Evolutionary conservation across 1,139 yeast species (phyloP).

Genomic region (Taphrina deformans): DNA sequence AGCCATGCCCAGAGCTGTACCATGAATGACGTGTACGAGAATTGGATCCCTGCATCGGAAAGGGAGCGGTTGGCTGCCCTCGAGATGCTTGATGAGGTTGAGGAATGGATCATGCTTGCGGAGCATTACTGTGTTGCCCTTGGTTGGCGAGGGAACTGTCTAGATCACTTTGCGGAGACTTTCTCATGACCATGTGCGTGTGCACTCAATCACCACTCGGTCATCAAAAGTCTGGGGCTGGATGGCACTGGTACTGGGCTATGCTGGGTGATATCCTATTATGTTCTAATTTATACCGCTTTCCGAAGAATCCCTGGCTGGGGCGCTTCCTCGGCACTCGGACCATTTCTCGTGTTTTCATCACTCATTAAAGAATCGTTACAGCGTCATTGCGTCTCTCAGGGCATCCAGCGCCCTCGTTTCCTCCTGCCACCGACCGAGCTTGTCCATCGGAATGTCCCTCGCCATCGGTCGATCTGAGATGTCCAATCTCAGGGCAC

Average conservation of each 20-base stretch:
- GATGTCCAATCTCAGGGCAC: not conserved
- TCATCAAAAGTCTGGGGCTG: no score
- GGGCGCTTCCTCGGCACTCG: no score
- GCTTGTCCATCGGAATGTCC: conserved; percentile 16
- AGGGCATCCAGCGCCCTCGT: conserved; percentile 18
- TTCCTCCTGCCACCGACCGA: conserved; percentile 27
- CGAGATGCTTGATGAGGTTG: conserved; percentile 86
- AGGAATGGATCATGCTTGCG: conserved; percentile 72
- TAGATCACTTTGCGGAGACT: not conserved
- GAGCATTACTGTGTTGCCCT: conserved; percentile 70
- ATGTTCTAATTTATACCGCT: not conserved
- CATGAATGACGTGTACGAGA: conserved; percentile 60
- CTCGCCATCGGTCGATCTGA: conserved; percentile 3
- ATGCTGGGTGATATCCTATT: not conserved
- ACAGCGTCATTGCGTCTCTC: conserved; percentile 3
- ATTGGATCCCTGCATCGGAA: conserved; percentile 58
- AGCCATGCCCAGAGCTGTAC: conserved; percentile 51
- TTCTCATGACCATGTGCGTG: not conserved
- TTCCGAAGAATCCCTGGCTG: no score
- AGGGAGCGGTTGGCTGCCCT: conserved; percentile 49
- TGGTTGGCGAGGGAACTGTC: conserved; percentile 14
- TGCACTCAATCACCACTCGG: no score
- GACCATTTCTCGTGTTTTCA: no score
- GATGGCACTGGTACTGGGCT: no score
- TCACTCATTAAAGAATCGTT: conserved; percentile 9